phyloP scores from a whole-genome alignment of 2,329 filamentous ascomycete species.

The Aspergillus brunneoviolaceus region DNA sequence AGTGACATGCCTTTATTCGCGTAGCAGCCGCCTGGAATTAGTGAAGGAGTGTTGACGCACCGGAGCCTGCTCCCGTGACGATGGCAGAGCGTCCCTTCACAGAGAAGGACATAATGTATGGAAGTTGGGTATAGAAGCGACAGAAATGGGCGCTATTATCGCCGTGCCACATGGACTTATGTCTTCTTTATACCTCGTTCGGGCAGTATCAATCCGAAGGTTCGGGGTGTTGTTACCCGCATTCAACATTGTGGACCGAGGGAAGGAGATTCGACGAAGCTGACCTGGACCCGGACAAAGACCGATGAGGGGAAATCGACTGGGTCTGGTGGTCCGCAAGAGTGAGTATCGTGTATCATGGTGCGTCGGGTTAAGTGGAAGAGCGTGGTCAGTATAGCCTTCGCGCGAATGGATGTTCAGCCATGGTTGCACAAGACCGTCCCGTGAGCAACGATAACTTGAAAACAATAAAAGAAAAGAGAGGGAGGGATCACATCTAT shows the following conservation, averaged over 20 bases:
- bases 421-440: too few species aligned
- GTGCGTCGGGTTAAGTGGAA: not conserved
- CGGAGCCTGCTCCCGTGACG: constrained; percentile 56
- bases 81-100: constrained; percentile 53
- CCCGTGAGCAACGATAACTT: too few species aligned
- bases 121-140: too few species aligned
- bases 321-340: too few species aligned
- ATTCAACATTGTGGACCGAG: not conserved
- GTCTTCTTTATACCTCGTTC: not conserved
- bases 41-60: constrained; percentile 30
- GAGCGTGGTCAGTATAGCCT: not conserved
- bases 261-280: not conserved
- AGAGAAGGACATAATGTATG: constrained; percentile 35
- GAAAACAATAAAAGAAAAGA: too few species aligned
- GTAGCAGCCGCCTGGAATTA: not conserved
- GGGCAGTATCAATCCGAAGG: not conserved
- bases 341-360: not conserved
- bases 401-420: not conserved
- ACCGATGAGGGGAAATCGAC: not conserved
- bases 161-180: not conserved
- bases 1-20: not conserved
- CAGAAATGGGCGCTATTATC: not conserved
- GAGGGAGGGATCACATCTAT: too few species aligned
- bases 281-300: not conserved
- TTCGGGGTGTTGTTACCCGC: not conserved